Evolutionary conservation across 768 basidiomycete genomes (phyloP).

Genomic region (Sistotremastrum niveocremeum): DNA sequence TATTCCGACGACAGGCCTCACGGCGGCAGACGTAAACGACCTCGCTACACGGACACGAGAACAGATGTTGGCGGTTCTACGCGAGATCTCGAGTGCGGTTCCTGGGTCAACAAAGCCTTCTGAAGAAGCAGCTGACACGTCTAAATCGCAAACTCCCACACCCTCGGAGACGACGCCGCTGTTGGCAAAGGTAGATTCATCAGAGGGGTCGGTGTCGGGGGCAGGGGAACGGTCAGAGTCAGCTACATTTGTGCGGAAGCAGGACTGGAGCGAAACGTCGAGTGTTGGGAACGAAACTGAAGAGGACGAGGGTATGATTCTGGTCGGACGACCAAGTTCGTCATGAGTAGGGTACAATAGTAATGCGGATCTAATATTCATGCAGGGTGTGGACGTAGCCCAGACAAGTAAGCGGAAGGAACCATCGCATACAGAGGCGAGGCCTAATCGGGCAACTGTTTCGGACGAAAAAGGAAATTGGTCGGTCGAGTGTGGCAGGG

Average conservation of each 20-base stretch:
- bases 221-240: conserved; percentile 8
- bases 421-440: too few species aligned
- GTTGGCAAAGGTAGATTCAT: not conserved
- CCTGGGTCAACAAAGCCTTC: conserved; percentile 13
- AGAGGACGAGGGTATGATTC: conserved; percentile 73
- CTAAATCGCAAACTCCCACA: conserved; percentile 11
- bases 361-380: too few species aligned
- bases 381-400: too few species aligned
- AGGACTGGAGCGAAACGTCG: conserved; percentile 38
- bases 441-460: too few species aligned
- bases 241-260: conserved; percentile 19
- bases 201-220: not conserved
- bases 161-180: conserved; percentile 13
- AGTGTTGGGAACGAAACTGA: conserved; percentile 51
- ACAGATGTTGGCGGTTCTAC: conserved; percentile 66
- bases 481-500: too few species aligned
- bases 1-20: conserved; percentile 60
- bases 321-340: conserved; percentile 46
- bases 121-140: conserved; percentile 5
- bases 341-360: too few species aligned
- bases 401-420: too few species aligned
- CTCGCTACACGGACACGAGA: conserved; percentile 57
- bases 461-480: too few species aligned
- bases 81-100: conserved; percentile 57
- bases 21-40: conserved; percentile 50